Conservation (phyloP, 2,329 filamentous ascomycete genomes). For the Alternaria arbusti region DNA sequence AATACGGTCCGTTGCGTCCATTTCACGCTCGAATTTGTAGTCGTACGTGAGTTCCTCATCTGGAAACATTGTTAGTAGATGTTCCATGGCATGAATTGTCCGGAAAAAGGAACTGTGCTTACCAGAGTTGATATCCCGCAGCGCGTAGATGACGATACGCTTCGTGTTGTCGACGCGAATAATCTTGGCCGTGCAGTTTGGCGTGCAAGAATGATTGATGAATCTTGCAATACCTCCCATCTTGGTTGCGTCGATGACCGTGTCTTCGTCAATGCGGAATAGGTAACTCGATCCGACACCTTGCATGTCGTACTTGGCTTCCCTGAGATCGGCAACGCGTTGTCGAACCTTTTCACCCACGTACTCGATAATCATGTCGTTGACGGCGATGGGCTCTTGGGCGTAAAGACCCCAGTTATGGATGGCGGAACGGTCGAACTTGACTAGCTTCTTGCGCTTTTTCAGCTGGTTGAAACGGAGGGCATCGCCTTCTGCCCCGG, state of each 20-base stretch:
- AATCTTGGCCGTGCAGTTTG: constrained; percentile 98
- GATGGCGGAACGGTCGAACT: constrained; percentile 95
- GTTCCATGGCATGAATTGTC: not conserved
- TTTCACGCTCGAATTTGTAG: constrained; percentile 99
- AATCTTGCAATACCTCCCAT: constrained; percentile 97
- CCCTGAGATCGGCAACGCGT: constrained; percentile 94
- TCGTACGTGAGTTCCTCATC: constrained; percentile 99
- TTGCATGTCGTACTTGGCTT: constrained; percentile 90
- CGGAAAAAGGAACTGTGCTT: constrained; percentile 54
- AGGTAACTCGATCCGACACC: constrained; percentile 97
- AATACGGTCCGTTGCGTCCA: constrained; percentile 92
- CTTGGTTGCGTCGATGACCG: constrained; percentile 97
- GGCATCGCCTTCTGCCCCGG: constrained; percentile 79
- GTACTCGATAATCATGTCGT: constrained; percentile 99
- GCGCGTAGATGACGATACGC: constrained; percentile 97
- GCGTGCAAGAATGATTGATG: constrained; percentile 98
- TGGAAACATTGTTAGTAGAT: constrained; percentile 52
- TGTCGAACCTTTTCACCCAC: constrained; percentile 97
- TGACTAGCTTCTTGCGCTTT: constrained; percentile 99
- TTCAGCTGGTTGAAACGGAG: constrained; percentile 98
- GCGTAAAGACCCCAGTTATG: constrained; percentile 99
- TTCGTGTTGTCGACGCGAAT: constrained; percentile 99
- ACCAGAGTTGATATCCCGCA: constrained; percentile 95
- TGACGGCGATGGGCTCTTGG: constrained; percentile 94
- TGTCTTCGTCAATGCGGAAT: constrained; percentile 97